phyloP scores from a whole-genome alignment of 2,329 filamentous ascomycete genomes.

The Alternaria conjuncta region DNA sequence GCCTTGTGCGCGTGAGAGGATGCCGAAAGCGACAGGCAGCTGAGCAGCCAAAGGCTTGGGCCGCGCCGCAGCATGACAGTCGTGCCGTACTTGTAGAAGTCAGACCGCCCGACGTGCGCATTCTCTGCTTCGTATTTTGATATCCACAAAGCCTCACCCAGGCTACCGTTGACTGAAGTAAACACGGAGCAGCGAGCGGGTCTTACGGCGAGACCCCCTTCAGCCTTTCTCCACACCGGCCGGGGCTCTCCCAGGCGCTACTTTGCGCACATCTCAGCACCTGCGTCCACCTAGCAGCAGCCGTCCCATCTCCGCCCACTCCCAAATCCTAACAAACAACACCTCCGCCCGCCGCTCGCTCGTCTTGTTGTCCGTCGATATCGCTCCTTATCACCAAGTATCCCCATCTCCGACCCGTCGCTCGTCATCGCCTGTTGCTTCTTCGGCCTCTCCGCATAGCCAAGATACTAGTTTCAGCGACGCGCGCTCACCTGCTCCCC shows the following conservation, averaged over 20 bases:
- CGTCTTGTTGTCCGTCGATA: neutral
- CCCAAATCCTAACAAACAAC: neutral
- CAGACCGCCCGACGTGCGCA: neutral
- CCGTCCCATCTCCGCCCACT: neutral
- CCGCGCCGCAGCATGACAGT: neutral
- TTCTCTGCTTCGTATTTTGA: neutral
- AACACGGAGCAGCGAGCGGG: conserved; percentile 10
- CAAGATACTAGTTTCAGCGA: conserved; percentile 37
- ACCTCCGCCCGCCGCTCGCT: conserved; percentile 6
- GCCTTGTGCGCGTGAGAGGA: neutral
- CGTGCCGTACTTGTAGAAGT: neutral
- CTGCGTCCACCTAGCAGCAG: neutral
- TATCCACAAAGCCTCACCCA: neutral
- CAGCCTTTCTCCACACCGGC: conserved; percentile 24
- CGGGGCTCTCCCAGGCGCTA: conserved; percentile 14
- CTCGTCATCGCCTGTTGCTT: conserved; percentile 3
- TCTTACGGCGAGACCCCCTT: conserved; percentile 11
- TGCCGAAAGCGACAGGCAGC: neutral
- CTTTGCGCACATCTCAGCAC: conserved; percentile 11
- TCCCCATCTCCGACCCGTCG: neutral
- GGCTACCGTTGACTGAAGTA: neutral
- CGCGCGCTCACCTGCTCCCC: conserved; percentile 18
- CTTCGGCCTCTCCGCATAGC: conserved; percentile 31
- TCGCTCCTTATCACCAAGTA: neutral
- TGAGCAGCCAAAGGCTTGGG: neutral